Evolutionary conservation across 768 basidiomycete genomes (phyloP).

Genomic region (Floccularia luteovirens): DNA sequence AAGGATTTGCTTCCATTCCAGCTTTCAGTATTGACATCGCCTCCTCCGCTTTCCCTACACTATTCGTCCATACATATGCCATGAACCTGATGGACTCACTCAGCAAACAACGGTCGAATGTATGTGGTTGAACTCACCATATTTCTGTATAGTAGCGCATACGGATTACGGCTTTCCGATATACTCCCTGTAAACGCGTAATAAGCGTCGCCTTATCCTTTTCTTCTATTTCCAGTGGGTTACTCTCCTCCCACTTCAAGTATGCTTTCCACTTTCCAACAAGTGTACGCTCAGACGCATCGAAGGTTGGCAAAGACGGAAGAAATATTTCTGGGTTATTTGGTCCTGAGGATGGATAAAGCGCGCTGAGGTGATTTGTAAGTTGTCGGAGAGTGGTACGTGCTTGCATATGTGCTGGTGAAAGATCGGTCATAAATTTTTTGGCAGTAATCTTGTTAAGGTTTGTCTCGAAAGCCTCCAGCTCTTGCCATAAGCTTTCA

Average conservation of each 20-base stretch:
- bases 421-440: slow-evolving; percentile 91
- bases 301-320: slow-evolving; percentile 68
- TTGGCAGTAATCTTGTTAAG: slow-evolving; percentile 93
- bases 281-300: slow-evolving; percentile 59
- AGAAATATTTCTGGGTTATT: slow-evolving; percentile 48
- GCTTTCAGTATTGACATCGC: slow-evolving; percentile 72
- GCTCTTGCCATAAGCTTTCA: slow-evolving; percentile 89
- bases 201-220: slow-evolving; percentile 64
- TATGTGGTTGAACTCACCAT: slow-evolving; percentile 46
- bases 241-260: slow-evolving; percentile 91
- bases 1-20: slow-evolving; percentile 83
- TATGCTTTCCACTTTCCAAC: slow-evolving; percentile 90
- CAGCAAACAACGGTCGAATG: neutral
- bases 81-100: slow-evolving; percentile 64
- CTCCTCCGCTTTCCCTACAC: slow-evolving; percentile 74
- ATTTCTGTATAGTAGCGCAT: slow-evolving; percentile 96
- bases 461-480: slow-evolving; percentile 84
- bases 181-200: slow-evolving; percentile 70
- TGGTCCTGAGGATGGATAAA: slow-evolving; percentile 40
- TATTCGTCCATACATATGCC: slow-evolving; percentile 78
- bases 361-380: slow-evolving; percentile 53
- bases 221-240: slow-evolving; percentile 89
- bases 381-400: slow-evolving; percentile 82
- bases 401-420: slow-evolving; percentile 92
- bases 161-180: slow-evolving; percentile 82